Evolutionary conservation across 176 grass and related monocot genomes (phyloP).

Genomic region (Bothriochloa decipiens): DNA sequence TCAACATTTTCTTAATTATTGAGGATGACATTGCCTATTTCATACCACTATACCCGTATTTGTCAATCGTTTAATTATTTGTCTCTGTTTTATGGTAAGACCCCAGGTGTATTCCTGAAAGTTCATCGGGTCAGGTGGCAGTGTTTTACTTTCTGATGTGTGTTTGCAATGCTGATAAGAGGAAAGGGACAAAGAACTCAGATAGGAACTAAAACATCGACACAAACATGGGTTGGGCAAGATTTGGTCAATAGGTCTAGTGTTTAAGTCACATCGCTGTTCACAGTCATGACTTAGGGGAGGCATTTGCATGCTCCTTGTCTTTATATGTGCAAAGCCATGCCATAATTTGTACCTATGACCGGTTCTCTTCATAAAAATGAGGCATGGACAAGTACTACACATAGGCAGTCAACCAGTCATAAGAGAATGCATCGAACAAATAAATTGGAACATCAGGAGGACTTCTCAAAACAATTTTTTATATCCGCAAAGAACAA

Average conservation of each 20-base stretch:
- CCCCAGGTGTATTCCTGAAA: slow-evolving; percentile 23
- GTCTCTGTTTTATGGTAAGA: slow-evolving; percentile 3
- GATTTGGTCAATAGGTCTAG: slow-evolving; percentile 24
- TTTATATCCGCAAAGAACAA: slow-evolving; percentile 33
- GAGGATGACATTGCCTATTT: neutral
- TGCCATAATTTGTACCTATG: slow-evolving; percentile 35
- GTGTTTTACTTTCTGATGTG: slow-evolving; percentile 21
- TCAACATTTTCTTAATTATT: neutral
- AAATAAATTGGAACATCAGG: slow-evolving; percentile 23
- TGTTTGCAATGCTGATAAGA: slow-evolving; percentile 23
- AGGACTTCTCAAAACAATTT: neutral
- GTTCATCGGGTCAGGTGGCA: slow-evolving; percentile 1
- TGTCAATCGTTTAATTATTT: neutral
- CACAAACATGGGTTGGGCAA: slow-evolving; percentile 15
- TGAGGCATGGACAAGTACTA: slow-evolving; percentile 21
- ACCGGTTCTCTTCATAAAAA: slow-evolving; percentile 27
- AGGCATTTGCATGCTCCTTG: slow-evolving; percentile 14
- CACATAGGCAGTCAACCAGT: slow-evolving; percentile 14
- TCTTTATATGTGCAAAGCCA: slow-evolving; percentile 16
- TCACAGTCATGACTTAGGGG: neutral
- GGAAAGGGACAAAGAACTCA: neutral
- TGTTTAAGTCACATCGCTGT: neutral
- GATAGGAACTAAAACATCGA: slow-evolving; percentile 1
- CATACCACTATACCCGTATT: neutral
- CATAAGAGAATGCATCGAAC: slow-evolving; percentile 23